These are phyloP conservation scores for Grifola frondosa DNA, from an alignment of 1,284 basidiomycete genomes.

Conservation along the genomic window DNA sequence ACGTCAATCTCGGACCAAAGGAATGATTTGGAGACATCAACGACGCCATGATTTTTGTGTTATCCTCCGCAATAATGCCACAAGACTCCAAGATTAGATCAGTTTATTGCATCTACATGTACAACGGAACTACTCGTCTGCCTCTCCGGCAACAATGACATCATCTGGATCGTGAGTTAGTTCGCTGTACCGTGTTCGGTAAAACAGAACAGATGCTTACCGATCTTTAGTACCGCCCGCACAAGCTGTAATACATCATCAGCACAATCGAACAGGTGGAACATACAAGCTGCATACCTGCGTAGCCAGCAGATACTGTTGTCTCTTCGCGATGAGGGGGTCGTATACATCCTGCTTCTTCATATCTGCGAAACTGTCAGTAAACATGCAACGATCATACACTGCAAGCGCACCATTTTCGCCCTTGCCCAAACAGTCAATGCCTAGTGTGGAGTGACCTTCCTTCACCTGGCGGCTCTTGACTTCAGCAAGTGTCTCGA, in stretches of 20 bases:
- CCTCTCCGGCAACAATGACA: slow-evolving; percentile 61
- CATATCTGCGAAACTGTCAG: slow-evolving; percentile 70
- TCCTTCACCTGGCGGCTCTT: slow-evolving; percentile 94
- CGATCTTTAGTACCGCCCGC: slow-evolving; percentile 74
- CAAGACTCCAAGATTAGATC: too few relatives aligned
- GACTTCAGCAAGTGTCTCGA: slow-evolving; percentile 93
- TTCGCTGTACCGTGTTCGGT: slow-evolving; percentile 5
- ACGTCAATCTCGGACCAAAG: too few relatives aligned
- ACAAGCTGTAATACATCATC: slow-evolving; percentile 46
- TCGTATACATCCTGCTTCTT: slow-evolving; percentile 97
- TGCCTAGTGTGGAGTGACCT: slow-evolving; percentile 82
- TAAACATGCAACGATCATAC: background rate
- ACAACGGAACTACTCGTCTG: slow-evolving; percentile 49
- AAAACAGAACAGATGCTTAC: slow-evolving; percentile 36
- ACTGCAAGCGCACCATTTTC: slow-evolving; percentile 72
- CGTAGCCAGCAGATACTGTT: slow-evolving; percentile 96
- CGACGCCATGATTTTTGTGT: too few relatives aligned
- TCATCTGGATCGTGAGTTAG: slow-evolving; percentile 46
- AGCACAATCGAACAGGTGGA: slow-evolving; percentile 6
- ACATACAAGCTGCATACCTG: slow-evolving; percentile 61
- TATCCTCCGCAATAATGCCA: too few relatives aligned
- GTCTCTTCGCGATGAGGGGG: slow-evolving; percentile 94
- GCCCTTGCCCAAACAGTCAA: slow-evolving; percentile 88
- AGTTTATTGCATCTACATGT: background rate
- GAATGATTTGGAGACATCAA: too few relatives aligned